phyloP scores from a whole-genome alignment of 768 basidiomycete species.

The Russula sp. region DNA sequence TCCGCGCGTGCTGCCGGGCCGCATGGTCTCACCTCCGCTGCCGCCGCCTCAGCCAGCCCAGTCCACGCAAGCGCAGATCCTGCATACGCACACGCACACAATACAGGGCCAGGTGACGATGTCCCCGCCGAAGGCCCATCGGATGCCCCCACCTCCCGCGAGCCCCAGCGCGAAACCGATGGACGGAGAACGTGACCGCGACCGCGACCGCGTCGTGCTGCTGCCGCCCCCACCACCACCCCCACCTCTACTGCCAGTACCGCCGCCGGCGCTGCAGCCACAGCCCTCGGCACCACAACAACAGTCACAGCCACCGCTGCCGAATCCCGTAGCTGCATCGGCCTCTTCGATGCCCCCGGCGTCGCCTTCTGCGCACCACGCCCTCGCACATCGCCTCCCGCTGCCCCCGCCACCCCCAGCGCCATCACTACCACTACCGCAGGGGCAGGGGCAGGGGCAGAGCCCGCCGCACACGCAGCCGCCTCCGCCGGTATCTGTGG shows the following conservation, averaged over 20 bases:
- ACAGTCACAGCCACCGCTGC: background rate
- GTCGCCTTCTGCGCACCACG: background rate
- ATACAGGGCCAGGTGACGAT: conserved; percentile 4
- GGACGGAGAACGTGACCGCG: conserved; percentile 19
- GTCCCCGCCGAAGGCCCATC: conserved; percentile 14
- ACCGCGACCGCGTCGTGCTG: conserved; percentile 14
- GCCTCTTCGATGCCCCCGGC: background rate
- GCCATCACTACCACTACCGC: conserved; percentile 1
- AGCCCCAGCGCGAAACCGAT: conserved; percentile 19
- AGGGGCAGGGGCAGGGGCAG: background rate
- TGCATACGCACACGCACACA: background rate
- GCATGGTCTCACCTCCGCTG: conserved; percentile 7
- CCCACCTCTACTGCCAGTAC: background rate
- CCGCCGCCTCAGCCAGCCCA: background rate
- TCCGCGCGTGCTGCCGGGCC: conserved; percentile 5
- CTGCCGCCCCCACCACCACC: background rate
- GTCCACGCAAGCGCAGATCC: background rate
- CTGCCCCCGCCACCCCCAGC: background rate
- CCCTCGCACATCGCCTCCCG: conserved; percentile 14
- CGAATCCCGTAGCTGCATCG: background rate
- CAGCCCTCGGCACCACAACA: no score
- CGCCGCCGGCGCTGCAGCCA: background rate
- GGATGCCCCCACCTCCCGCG: conserved; percentile 5
- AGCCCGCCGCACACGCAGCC: background rate
- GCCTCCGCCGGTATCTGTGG: conserved; percentile 1